These are phyloP conservation scores for Didymella arachidicola DNA, from an alignment of 2,329 filamentous ascomycete species.

Conservation along the genomic window DNA sequence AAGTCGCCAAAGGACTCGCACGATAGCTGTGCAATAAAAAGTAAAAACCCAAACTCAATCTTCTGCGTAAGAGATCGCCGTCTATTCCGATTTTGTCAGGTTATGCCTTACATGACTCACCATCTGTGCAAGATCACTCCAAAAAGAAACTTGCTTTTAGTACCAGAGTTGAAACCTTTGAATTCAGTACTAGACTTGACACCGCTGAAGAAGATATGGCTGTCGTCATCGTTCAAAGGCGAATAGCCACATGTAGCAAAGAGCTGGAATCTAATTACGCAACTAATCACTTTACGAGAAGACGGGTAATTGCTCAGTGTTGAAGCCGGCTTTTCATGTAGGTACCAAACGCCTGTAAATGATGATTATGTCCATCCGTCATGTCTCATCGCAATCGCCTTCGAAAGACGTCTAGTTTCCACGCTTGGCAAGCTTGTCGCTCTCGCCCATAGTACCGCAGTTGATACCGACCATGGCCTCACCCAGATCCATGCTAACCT, in stretches of 20 bases:
- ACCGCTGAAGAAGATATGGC: neutral
- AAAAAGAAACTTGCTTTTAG: neutral
- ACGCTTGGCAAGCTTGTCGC: slow-evolving; percentile 82
- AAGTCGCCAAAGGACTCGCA: neutral
- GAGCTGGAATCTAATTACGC: neutral
- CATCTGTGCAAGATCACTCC: neutral
- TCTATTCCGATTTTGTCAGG: neutral
- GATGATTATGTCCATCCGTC: slow-evolving; percentile 7
- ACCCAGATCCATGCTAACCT: slow-evolving; percentile 87
- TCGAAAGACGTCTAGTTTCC: slow-evolving; percentile 71
- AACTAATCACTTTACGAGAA: slow-evolving; percentile 7
- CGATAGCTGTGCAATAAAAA: slow-evolving; percentile 16
- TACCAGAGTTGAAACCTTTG: neutral
- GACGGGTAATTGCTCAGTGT: slow-evolving; percentile 11
- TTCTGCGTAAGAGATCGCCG: neutral
- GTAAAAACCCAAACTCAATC: neutral
- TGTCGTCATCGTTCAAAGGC: neutral
- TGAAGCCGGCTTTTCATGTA: slow-evolving; percentile 19
- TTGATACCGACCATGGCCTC: slow-evolving; percentile 99
- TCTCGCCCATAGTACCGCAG: slow-evolving; percentile 76
- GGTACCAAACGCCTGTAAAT: slow-evolving; percentile 16
- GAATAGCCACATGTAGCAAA: neutral
- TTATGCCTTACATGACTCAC: neutral
- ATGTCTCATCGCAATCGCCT: neutral
- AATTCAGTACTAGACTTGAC: neutral